Conservation (phyloP, 164 flowering plant genomes). For the Vitis amurensis region DNA sequence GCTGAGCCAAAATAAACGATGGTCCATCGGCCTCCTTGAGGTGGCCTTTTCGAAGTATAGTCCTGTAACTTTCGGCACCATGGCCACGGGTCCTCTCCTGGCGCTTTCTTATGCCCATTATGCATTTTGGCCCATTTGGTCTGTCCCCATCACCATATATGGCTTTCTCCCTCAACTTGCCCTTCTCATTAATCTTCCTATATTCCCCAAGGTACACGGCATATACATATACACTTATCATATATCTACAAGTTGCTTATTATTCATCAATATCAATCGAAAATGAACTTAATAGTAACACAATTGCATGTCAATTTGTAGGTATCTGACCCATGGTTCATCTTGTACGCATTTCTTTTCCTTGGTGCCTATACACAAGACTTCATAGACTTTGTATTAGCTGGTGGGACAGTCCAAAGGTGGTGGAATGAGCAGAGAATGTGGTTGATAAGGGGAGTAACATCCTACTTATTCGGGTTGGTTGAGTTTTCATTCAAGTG, state of each 20-base stretch:
- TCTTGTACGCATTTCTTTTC: slow-evolving; percentile 52
- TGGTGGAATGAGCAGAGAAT: slow-evolving; percentile 87
- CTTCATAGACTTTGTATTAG: slow-evolving; percentile 34
- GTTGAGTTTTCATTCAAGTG: slow-evolving; percentile 36
- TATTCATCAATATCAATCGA: too few species aligned
- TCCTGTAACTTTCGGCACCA: slow-evolving; percentile 49
- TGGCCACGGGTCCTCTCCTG: slow-evolving; percentile 38
- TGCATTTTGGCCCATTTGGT: slow-evolving; percentile 46
- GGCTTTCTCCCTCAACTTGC: slow-evolving; percentile 66
- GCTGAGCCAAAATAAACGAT: slow-evolving; percentile 57
- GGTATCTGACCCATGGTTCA: slow-evolving; percentile 57
- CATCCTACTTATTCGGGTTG: slow-evolving; percentile 44
- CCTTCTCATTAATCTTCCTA: slow-evolving; percentile 36
- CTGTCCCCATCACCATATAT: slow-evolving; percentile 51
- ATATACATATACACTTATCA: too few species aligned
- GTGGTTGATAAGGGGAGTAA: slow-evolving; percentile 67
- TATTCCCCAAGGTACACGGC: slow-evolving; percentile 66
- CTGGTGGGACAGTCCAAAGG: slow-evolving; percentile 30
- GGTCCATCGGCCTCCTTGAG: slow-evolving; percentile 61
- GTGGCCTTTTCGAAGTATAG: slow-evolving; percentile 53
- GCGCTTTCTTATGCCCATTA: slow-evolving; percentile 39
- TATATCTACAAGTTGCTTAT: too few species aligned
- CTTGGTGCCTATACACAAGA: slow-evolving; percentile 65
- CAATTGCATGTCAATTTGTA: slow-evolving; percentile 9
- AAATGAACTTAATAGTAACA: too few species aligned